Conservation (phyloP, 805 yeast species). For the Candida jianshihensis region DNA sequence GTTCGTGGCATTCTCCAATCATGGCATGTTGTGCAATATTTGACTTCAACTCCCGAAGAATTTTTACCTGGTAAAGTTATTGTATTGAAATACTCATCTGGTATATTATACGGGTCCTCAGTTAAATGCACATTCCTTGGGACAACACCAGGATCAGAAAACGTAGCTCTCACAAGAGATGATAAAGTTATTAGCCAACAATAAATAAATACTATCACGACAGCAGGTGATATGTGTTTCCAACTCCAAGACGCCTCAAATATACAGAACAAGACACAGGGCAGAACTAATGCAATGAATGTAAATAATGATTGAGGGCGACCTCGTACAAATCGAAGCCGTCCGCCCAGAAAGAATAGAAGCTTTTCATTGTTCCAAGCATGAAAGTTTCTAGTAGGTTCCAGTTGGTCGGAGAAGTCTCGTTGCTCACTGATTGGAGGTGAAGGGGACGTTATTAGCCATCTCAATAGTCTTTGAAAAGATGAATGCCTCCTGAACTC, state of each 20-base stretch:
- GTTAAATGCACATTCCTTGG: constrained; percentile 63
- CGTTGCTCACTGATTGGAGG: neutral
- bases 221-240: constrained; percentile 47
- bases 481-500: constrained; percentile 15
- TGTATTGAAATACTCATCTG: constrained; percentile 50
- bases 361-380: constrained; percentile 33
- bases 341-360: constrained; percentile 59
- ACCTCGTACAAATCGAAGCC: constrained; percentile 39
- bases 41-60: constrained; percentile 33
- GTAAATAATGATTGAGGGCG: constrained; percentile 34
- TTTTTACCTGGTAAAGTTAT: constrained; percentile 40
- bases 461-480: constrained; percentile 10
- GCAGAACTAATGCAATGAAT: constrained; percentile 28
- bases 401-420: neutral
- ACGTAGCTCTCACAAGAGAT: constrained; percentile 47
- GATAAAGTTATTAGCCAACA: constrained; percentile 43
- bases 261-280: constrained; percentile 48
- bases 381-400: constrained; percentile 32
- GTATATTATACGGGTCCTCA: constrained; percentile 32
- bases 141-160: constrained; percentile 60
- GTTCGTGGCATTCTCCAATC: constrained; percentile 75
- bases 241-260: constrained; percentile 52
- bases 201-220: constrained; percentile 51
- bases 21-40: constrained; percentile 58
- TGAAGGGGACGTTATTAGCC: constrained; percentile 19